phyloP scores from a whole-genome alignment of 2,329 filamentous ascomycete species.

The Mollisia scopiformis region DNA sequence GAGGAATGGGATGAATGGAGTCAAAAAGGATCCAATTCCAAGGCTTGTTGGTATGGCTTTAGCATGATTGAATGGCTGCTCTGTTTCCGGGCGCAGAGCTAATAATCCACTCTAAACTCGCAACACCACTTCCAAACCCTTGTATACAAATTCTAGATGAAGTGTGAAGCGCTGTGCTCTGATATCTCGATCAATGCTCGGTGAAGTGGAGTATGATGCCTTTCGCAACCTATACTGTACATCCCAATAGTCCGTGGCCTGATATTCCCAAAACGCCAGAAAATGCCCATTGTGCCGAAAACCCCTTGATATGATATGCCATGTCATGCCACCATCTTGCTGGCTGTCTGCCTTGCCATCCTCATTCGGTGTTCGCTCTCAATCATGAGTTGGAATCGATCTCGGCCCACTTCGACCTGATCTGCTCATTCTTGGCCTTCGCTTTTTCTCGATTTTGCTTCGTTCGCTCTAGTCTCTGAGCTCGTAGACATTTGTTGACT shows the following conservation, averaged over 20 bases:
- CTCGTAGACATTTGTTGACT: constrained; percentile 83
- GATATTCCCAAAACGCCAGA: constrained; percentile 19
- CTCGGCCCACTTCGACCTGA: constrained; percentile 79
- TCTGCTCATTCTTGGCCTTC: constrained; percentile 69
- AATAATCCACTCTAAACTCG: no score
- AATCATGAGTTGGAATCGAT: constrained; percentile 70
- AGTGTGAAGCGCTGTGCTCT: not conserved
- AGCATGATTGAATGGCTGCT: no score
- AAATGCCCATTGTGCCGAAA: constrained; percentile 8
- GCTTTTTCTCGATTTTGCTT: constrained; percentile 74
- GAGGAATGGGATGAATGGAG: not conserved
- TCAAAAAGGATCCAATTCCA: no score
- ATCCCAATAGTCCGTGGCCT: not conserved
- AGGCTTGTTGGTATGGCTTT: not conserved
- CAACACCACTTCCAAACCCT: not conserved
- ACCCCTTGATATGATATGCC: no score
- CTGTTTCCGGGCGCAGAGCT: no score
- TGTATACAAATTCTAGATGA: no score
- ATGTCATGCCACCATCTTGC: constrained; percentile 4
- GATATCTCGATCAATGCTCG: not conserved
- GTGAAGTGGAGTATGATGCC: constrained; percentile 8
- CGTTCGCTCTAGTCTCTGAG: constrained; percentile 78
- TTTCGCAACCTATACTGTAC: constrained; percentile 19
- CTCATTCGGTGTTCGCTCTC: not conserved
- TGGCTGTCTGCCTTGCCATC: not conserved